These are phyloP conservation scores for Erythrophleum ivorense DNA, from an alignment of 331 rosid genomes.

Conservation along the genomic window DNA sequence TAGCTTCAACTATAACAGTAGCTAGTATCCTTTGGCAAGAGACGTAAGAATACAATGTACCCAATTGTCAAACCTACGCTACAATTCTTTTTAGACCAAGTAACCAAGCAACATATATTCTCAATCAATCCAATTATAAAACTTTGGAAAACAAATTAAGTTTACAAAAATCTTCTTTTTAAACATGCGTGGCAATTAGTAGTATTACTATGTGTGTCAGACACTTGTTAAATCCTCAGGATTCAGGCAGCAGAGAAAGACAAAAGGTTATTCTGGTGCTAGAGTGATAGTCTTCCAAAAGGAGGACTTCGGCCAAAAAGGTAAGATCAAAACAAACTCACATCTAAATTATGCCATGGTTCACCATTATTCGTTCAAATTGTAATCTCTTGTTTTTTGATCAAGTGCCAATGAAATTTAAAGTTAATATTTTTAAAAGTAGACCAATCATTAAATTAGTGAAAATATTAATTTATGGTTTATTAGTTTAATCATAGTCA, in stretches of 20 bases:
- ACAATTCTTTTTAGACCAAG: background rate
- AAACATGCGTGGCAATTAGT: background rate
- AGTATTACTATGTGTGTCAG: background rate
- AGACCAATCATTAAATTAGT: too few species aligned
- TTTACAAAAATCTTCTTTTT: background rate
- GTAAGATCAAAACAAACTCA: background rate
- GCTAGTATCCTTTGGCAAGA: background rate
- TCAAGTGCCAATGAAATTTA: background rate
- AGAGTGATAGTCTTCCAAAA: background rate
- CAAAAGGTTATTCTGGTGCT: background rate
- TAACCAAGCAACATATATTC: constrained; percentile 10
- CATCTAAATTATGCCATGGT: background rate
- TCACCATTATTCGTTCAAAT: background rate
- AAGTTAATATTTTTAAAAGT: too few species aligned
- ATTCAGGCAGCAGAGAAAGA: background rate
- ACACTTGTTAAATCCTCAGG: background rate
- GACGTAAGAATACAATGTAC: background rate
- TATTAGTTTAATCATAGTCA: too few species aligned
- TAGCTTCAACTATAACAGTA: background rate
- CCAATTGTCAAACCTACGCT: background rate
- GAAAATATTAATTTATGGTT: too few species aligned
- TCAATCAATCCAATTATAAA: background rate
- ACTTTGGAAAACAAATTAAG: background rate
- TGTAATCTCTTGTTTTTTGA: background rate
- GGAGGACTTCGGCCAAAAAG: background rate